phyloP scores from a whole-genome alignment of 2,329 filamentous ascomycete species.

The Epicoccum nigrum region DNA sequence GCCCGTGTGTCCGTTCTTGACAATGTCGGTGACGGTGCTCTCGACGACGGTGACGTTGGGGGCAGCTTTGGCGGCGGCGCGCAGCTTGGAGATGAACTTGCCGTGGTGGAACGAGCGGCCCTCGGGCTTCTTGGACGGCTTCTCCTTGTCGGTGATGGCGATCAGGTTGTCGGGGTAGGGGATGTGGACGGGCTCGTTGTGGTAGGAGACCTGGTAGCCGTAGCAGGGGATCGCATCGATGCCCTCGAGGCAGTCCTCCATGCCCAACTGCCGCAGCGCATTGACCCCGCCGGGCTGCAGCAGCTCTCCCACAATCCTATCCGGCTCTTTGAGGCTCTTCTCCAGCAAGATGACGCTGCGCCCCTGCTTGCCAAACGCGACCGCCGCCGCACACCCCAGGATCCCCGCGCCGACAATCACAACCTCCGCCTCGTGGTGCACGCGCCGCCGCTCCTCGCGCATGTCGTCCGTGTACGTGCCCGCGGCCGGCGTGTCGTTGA shows the following conservation, averaged over 20 bases:
- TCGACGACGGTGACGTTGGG: slow-evolving; percentile 90
- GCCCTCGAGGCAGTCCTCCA: slow-evolving; percentile 80
- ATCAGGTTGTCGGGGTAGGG: slow-evolving; percentile 73
- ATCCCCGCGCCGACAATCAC: slow-evolving; percentile 92
- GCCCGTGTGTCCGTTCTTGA: slow-evolving; percentile 70
- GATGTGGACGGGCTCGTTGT: slow-evolving; percentile 74
- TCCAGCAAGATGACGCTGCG: slow-evolving; percentile 91
- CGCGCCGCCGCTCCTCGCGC: slow-evolving; percentile 54
- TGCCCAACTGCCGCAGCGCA: slow-evolving; percentile 78
- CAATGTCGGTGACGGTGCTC: slow-evolving; percentile 78
- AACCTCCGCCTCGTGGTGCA: slow-evolving; percentile 74
- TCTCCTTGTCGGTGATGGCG: too few relatives aligned
- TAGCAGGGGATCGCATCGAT: slow-evolving; percentile 85
- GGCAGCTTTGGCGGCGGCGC: slow-evolving; percentile 73
- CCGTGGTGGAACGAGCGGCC: slow-evolving; percentile 93
- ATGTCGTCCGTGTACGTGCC: slow-evolving; percentile 28
- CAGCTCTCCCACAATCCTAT: slow-evolving; percentile 94
- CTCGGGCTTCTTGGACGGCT: slow-evolving; percentile 58
- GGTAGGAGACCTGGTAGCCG: slow-evolving; percentile 88
- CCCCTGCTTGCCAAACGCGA: slow-evolving; percentile 84
- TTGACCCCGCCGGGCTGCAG: slow-evolving; percentile 89
- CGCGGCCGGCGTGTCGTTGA: slow-evolving; percentile 17
- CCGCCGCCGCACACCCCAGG: slow-evolving; percentile 85
- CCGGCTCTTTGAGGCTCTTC: slow-evolving; percentile 85
- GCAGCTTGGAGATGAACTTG: slow-evolving; percentile 83